Evolutionary conservation across 2,329 filamentous ascomycete species (phyloP), one percentile per base, ranked within the genome.

Genomic region (Alternaria gansuensis): DNA sequence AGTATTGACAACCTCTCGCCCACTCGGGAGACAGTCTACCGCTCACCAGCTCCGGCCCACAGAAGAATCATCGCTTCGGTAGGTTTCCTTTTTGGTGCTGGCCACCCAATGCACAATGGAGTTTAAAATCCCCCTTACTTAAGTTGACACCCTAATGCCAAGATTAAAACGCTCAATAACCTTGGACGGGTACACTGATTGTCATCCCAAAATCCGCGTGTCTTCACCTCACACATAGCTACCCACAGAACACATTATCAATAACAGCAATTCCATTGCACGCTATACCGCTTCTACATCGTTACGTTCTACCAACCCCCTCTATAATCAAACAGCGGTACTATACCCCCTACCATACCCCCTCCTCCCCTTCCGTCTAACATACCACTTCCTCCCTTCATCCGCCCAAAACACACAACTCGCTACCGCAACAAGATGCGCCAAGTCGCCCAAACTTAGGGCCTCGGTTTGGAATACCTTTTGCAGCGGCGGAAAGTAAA

Each of bases 391-490:
- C 74, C 95, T 85, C 41, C 84, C 84, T 80, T 99, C 95, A 77
- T 99, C 95, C 11, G 88, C 93, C 92, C 92, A 98, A 77, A 99
- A 96, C 28, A 99, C 95, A 50, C 86, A 88, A 80, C 93, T 98
- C 61, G 93, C 90, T 60, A 99, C 82, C 44, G 87, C 75, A 28
- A 94, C 70, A 67, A 99, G 81, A 59, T 87, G 82, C 39, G 93
- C 71, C 55, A 98, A 78, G 81, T 99, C 95, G 60, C 84, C 81
- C 8, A 93, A 75, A 0, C 87, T 82, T 53, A 99, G 79, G 0
- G 91, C 89, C 78, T 99, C 95, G 0, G 95, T 99, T 81, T 99
- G 95, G 80, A 99, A 99, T 5, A 98, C 89, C 51, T 91, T 87
- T 79, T 99, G 95, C 69, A 99, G 81, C 81, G 93, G 93, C 9